Evolutionary conservation across 768 basidiomycete species (phyloP).

Genomic region (Phlegmacium glaucopus): DNA sequence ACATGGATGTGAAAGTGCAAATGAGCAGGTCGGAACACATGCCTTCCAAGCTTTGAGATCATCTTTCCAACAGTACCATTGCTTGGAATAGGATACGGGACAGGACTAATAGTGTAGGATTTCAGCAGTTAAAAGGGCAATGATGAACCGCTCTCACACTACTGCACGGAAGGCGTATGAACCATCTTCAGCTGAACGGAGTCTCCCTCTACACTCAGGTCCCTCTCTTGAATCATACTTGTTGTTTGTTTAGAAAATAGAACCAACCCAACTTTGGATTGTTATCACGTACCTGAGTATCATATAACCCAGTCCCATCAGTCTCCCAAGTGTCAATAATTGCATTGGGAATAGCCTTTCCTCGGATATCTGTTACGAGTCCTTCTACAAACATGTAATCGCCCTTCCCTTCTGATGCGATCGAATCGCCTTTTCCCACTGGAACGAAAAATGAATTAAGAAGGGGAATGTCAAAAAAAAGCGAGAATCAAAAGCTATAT

Average conservation of each 20-base stretch:
- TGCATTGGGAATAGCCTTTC: constrained; percentile 62
- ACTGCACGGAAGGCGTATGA: constrained; percentile 69
- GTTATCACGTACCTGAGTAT: constrained; percentile 29
- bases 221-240: constrained; percentile 52
- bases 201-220: constrained; percentile 73
- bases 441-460: background rate
- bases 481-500: constrained; percentile 18
- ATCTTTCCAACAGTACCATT: constrained; percentile 76
- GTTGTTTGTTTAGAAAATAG: constrained; percentile 29
- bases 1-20: constrained; percentile 60
- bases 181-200: constrained; percentile 59
- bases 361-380: constrained; percentile 56
- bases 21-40: constrained; percentile 78
- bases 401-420: constrained; percentile 86
- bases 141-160: constrained; percentile 33
- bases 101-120: constrained; percentile 28
- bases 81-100: constrained; percentile 73
- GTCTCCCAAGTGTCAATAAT: constrained; percentile 85
- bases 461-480: background rate
- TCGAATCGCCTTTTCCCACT: constrained; percentile 71
- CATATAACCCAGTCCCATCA: constrained; percentile 52
- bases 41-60: constrained; percentile 53
- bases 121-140: background rate
- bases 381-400: constrained; percentile 83
- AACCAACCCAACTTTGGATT: background rate